These are phyloP conservation scores for Neoconidiobolus thromboides DNA, from an alignment of 371 early-diverging fungal genomes.

Conservation along the genomic window DNA sequence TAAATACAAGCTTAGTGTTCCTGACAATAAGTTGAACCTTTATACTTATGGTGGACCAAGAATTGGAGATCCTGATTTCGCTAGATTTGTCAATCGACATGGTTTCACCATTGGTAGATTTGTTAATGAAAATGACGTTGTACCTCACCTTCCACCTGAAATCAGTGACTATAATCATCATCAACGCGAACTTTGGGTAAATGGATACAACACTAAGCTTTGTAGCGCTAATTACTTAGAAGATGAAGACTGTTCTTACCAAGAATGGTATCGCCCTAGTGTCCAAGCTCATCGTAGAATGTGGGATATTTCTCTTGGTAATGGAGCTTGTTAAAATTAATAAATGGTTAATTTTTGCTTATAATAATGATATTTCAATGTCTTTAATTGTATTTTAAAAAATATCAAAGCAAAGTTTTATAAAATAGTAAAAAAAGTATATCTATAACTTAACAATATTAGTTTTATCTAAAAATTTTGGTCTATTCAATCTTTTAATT, in stretches of 20 bases:
- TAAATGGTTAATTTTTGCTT: no score
- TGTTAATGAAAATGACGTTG: not conserved
- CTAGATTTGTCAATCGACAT: not conserved
- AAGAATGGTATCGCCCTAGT: no score
- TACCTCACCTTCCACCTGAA: not conserved
- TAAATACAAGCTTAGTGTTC: not conserved
- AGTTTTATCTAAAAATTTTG: no score
- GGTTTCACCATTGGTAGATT: not conserved
- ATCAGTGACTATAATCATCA: not conserved
- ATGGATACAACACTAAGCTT: not conserved
- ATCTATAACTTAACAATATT: no score
- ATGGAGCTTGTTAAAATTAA: no score
- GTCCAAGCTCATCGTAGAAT: no score
- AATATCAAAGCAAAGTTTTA: no score
- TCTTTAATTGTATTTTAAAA: no score
- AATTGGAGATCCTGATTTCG: not conserved
- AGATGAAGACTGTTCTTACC: not conserved
- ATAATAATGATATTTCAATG: no score
- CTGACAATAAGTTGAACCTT: not conserved
- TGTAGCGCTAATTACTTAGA: not conserved
- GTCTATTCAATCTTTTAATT: no score
- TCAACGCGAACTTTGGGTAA: not conserved
- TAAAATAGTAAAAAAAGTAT: no score
- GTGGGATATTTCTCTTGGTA: no score
- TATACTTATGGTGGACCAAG: not conserved